Conservation (phyloP, 345 rosid genomes). For the Rhodomyrtus tomentosa region DNA sequence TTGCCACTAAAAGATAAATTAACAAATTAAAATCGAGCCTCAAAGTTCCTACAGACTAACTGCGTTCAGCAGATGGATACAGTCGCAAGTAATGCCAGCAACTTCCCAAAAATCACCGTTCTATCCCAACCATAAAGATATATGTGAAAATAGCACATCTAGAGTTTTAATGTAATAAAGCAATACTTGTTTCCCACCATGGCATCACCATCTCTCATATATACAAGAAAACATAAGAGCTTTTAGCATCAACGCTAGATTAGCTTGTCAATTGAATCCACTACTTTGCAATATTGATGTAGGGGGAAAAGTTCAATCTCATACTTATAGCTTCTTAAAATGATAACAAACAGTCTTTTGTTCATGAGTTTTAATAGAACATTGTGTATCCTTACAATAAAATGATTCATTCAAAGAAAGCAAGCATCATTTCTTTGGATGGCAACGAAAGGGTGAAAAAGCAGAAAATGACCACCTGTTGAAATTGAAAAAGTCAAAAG, state of each 20-base stretch:
- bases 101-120: not conserved
- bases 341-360: not conserved
- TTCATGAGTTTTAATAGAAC: not conserved
- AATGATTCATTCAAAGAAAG: not conserved
- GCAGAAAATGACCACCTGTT: not conserved
- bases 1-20: not conserved
- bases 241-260: not conserved
- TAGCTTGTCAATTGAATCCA: not conserved
- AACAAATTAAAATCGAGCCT: not conserved
- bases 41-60: not conserved
- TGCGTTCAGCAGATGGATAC: not conserved
- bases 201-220: not conserved
- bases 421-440: not conserved
- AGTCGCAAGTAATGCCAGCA: not conserved
- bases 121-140: not conserved
- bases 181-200: not conserved
- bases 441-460: not conserved
- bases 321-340: not conserved
- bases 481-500: not conserved
- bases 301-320: not conserved
- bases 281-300: not conserved
- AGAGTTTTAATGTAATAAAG: not conserved
- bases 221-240: not conserved
- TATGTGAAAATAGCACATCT: not conserved
- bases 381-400: not conserved